Evolutionary conservation across 2,329 filamentous ascomycete genomes (phyloP).

Genomic region (Ophiostoma perfectum): DNA sequence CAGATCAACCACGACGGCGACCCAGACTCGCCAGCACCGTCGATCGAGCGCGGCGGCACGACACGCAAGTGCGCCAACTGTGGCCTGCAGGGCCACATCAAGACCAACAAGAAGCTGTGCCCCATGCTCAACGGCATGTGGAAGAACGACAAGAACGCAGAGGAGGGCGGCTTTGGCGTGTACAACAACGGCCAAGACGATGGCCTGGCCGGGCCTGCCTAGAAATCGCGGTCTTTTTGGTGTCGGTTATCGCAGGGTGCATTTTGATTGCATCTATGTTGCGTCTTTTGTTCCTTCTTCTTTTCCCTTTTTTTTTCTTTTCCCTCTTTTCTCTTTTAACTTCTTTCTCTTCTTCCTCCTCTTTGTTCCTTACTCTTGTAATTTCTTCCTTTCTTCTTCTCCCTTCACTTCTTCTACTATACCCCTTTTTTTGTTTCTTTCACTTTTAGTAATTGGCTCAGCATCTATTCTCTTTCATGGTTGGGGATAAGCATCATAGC

Average conservation of each 20-base stretch:
- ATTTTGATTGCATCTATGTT: too few species aligned
- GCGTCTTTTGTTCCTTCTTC: not conserved
- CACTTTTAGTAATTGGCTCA: not conserved
- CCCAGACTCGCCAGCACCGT: conserved; percentile 47
- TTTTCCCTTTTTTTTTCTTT: not conserved
- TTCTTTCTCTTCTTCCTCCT: not conserved
- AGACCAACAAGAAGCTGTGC: conserved; percentile 97
- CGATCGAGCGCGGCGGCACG: conserved; percentile 57
- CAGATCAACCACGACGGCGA: conserved; percentile 37
- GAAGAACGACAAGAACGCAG: conserved; percentile 54
- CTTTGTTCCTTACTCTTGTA: not conserved
- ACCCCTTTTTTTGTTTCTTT: not conserved
- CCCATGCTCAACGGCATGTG: conserved; percentile 80
- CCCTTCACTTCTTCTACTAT: not conserved
- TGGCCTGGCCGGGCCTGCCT: conserved; percentile 21
- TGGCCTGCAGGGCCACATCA: conserved; percentile 94
- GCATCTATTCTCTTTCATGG: not conserved
- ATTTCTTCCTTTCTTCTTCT: not conserved
- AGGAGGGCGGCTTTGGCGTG: conserved; percentile 55
- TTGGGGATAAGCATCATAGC: not conserved
- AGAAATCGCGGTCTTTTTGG: not conserved
- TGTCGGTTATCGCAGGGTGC: not conserved
- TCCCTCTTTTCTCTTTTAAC: not conserved
- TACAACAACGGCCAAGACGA: conserved; percentile 32
- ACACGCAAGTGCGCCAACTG: conserved; percentile 96